A percentile compares a stretch with the other conserved stretches of the same genome.
Conservation (phyloP, 306 rosid genomes). For the Quercus engelmannii region DNA sequence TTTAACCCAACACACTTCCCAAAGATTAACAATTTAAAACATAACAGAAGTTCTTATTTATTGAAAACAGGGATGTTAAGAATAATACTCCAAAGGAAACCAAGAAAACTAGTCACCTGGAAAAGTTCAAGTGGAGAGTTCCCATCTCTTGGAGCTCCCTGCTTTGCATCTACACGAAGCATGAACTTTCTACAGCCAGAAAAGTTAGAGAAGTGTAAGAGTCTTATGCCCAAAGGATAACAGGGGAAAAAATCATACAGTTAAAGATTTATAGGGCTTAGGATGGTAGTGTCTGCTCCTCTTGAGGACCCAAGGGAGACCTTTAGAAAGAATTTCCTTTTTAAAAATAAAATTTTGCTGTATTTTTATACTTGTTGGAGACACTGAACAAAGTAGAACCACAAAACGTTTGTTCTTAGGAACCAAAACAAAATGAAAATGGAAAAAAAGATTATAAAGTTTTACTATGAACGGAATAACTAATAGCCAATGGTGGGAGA, state of each 20-base stretch:
- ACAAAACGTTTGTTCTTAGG: background rate
- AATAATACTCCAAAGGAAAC: background rate
- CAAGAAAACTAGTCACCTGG: constrained; percentile 48
- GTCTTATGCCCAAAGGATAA: background rate
- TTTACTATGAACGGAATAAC: constrained; percentile 2
- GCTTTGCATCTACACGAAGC: constrained; percentile 98
- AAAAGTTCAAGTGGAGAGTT: constrained; percentile 84
- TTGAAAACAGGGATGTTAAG: constrained; percentile 3
- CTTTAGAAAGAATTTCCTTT: background rate
- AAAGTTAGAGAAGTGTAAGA: constrained; percentile 5
- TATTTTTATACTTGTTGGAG: background rate
- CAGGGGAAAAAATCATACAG: background rate
- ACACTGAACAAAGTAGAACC: background rate
- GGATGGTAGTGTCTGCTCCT: background rate
- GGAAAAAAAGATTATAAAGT: background rate
- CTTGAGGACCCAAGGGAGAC: background rate
- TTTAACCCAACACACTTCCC: no score
- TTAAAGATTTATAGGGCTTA: background rate
- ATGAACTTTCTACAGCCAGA: constrained; percentile 67
- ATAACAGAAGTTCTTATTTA: background rate
- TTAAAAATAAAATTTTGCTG: background rate
- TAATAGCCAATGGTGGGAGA: background rate
- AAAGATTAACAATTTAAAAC: no score
- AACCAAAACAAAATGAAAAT: background rate
- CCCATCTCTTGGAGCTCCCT: constrained; percentile 95